Base-by-base conservation (phyloP, 768 basidiomycete genomes). In the Tricholoma hemisulphureum region DNA sequence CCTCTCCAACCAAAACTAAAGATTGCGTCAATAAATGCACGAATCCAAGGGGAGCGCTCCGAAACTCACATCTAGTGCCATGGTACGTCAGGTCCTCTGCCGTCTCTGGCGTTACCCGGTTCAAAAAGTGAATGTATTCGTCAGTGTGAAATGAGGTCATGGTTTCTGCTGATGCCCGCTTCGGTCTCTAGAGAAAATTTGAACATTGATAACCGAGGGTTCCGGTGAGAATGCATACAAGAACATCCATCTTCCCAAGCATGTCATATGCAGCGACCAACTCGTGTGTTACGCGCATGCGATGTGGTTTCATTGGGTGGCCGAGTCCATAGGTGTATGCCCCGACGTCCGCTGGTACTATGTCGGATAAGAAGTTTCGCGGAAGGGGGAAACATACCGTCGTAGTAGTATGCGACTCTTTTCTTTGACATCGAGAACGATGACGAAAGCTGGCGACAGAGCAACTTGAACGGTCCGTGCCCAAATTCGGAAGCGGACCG, bases 131-230 rank as follows among this genome's bases (percentile, higher is more conserved):
- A 58, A 99, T 83, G 73, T 97, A 99, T 80, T 99, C 97, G 76
- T 99, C 97, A 20, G 96, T 94, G 71, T 99, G 97, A 73, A 98
- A 99, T 10, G 87, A 76, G n/a, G 91, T 89, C 90, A 99, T 90
- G 21, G 83, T 81, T 65, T 86, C 81, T 13, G 88, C 83, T 0
- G 84, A 80, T 4, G 91, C 86, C 18, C 91, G 80, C 62, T 78
- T 81, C 5, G 93, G 87, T 66, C 79, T 81, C 90, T 92, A 65
- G 8, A 58, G n/a, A n/a, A 31, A 6, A 21, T 14, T 50, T 13
- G 51, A 64, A 16, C 26, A 52, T 16, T 28, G 8, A 46, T 31
- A 51, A 39, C 32, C 4, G 31, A n/a, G 8, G 26, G 31, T 13
- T 6, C 26, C 39, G 6, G 6, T 51, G 14, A 34, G 10, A 45